Evolutionary conservation across 306 rosid genomes (phyloP).

Genomic region (Citrullus colocynthis): DNA sequence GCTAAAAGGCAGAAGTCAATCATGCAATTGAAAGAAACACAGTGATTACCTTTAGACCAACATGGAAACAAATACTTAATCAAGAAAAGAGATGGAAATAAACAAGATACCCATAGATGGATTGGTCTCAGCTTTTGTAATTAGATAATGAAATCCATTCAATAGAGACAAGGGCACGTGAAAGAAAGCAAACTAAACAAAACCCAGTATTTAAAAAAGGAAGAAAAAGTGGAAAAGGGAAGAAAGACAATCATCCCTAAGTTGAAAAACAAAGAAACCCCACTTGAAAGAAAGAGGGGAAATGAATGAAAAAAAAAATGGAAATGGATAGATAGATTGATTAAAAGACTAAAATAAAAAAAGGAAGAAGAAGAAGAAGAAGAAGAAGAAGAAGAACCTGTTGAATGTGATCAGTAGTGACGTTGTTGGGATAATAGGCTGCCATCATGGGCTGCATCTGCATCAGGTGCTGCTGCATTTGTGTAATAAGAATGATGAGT

Average conservation of each 20-base stretch:
- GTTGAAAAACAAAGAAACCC: neutral
- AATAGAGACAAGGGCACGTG: constrained; percentile 6
- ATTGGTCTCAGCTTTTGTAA: neutral
- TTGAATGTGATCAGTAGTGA: constrained; percentile 99
- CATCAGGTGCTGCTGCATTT: constrained; percentile 99
- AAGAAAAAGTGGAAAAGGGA: neutral
- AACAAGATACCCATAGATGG: neutral
- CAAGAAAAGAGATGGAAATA: neutral
- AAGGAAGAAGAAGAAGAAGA: neutral
- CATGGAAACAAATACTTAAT: neutral
- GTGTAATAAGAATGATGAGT: neutral
- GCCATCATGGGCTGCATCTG: constrained; percentile 99
- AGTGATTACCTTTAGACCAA: neutral
- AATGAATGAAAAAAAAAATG: neutral
- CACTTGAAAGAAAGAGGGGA: neutral
- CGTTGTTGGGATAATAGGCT: constrained; percentile 93
- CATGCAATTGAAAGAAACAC: neutral
- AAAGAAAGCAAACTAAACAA: neutral
- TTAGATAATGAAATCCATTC: constrained; percentile 7
- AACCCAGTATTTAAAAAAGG: neutral
- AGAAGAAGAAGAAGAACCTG: constrained; percentile 44
- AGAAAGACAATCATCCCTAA: neutral
- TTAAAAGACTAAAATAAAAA: neutral
- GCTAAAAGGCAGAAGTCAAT: neutral
- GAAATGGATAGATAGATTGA: neutral